Evolutionary conservation across 2,329 filamentous ascomycete species (phyloP).

Genomic region (Fusarium neocosmosporiellum): DNA sequence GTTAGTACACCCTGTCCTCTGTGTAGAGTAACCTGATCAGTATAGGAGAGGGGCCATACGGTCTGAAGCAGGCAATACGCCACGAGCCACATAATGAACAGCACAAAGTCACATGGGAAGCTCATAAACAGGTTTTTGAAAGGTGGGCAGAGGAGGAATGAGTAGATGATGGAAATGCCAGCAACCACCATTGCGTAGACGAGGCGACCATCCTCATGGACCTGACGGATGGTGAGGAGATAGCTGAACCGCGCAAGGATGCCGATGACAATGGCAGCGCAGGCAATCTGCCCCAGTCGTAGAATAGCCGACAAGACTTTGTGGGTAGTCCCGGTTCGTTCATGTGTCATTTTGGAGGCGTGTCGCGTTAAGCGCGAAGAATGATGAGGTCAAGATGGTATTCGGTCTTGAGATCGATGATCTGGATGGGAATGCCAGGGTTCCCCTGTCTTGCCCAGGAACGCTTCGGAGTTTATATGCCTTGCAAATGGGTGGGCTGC

Average conservation of each 20-base stretch:
- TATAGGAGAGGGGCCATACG: conserved; percentile 17
- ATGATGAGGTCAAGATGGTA: not conserved
- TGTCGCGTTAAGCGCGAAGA: not conserved
- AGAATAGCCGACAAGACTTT: conserved; percentile 34
- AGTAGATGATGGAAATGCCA: conserved; percentile 43
- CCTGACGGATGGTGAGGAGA: conserved; percentile 14
- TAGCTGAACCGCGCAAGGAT: conserved; percentile 39
- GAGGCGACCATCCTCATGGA: conserved; percentile 27
- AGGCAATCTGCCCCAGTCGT: conserved; percentile 30
- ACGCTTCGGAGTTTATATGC: not conserved
- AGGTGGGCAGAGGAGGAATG: conserved; percentile 34
- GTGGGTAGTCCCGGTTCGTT: conserved; percentile 7
- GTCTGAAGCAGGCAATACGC: conserved; percentile 41
- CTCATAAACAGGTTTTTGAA: conserved; percentile 35
- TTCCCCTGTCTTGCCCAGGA: not conserved
- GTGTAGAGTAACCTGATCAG: not conserved
- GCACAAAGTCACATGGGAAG: conserved; percentile 42
- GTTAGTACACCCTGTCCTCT: too few species aligned
- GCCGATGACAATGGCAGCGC: conserved; percentile 40
- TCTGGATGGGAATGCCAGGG: not conserved
- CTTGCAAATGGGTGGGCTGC: not conserved
- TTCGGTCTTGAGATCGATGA: not conserved
- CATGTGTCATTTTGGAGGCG: not conserved
- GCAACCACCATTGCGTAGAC: conserved; percentile 43
- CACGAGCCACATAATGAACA: conserved; percentile 45